Base-by-base conservation (phyloP, 345 rosid species). In the Lagerstroemia speciosa region DNA sequence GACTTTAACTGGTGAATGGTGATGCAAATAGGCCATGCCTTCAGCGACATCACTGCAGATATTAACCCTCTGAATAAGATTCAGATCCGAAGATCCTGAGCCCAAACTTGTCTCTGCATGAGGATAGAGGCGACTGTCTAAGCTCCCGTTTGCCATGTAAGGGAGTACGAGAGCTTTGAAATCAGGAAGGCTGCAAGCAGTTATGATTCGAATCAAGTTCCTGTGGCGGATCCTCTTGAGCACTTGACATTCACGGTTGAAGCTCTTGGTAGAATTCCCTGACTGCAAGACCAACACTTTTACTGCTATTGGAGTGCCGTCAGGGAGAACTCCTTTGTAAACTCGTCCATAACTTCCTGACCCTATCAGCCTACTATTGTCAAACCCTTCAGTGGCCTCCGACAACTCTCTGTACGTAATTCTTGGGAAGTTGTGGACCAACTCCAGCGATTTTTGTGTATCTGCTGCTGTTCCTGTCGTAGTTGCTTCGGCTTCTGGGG, bases 1-100 rank as follows among this genome's bases (percentile, higher is more conserved):
- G 48, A 84, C 86, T 75, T 78, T 72, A 43, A 81, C 79, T 0
- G 81, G 91, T 8, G 85, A 86, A 62, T 82, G 86, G 71, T 86
- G 88, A 72, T 86, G 91, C 75, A 86, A 68, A 78, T 86, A 84
- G 61, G 86, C 91, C 83, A 86, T 79, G 27, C 85, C 91, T 74
- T 84, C 85, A 14, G 86, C 85, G 41, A 84, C 71, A 52, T 86
- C 90, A 41, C 86, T 80, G 75, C 88, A 82, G 66, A 86, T 79
- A 45, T 74, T 80, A 20, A 80, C 79, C 68, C 90, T 84, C 69
- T 86, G 86, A 41, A 73, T 30, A 41, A 86, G 83, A 62, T 73
- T 82, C 60, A 86, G 73, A 73, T 83, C 81, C 9, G 78, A 78
- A 31, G 79, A 79, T 17, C 81, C 74, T 0, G 83, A 80, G 57